Conservation (phyloP, 495 filamentous ascomycete species). For the Neurospora sp. region DNA sequence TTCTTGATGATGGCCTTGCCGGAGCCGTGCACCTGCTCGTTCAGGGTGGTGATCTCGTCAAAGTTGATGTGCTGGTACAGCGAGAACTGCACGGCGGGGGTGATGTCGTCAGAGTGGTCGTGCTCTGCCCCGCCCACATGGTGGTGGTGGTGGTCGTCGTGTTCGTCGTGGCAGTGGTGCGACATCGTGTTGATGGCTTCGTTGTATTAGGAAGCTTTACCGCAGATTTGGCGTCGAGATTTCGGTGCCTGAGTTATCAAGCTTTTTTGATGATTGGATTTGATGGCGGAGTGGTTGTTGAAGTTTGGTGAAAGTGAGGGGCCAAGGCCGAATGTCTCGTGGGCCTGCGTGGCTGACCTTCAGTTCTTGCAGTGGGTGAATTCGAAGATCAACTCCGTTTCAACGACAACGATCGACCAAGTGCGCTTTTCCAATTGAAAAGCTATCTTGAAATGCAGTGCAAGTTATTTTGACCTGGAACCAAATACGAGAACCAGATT, state of each 20-base stretch:
- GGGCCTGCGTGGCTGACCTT: background rate
- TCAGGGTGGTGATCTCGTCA: constrained; percentile 72
- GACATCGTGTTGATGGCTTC: constrained; percentile 28
- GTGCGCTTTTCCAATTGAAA: background rate
- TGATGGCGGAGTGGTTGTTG: background rate
- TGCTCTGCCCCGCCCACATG: constrained; percentile 36
- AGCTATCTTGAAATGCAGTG: background rate
- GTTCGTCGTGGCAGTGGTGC: constrained; percentile 21
- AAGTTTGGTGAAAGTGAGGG: background rate
- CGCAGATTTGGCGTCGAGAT: background rate
- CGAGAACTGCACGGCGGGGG: constrained; percentile 75
- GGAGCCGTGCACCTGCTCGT: constrained; percentile 59
- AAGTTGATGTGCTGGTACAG: constrained; percentile 90
- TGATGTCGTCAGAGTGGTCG: constrained; percentile 84
- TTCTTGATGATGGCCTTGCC: constrained; percentile 76
- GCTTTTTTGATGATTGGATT: too few relatives aligned
- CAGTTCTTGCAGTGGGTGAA: background rate
- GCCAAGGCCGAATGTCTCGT: background rate
- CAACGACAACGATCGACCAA: background rate
- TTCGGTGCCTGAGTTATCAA: background rate
- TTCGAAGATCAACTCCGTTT: background rate
- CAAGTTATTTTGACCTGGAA: background rate
- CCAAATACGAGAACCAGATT: background rate
- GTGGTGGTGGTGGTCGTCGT: constrained; percentile 21
- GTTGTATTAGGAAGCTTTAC: background rate